phyloP scores from a whole-genome alignment of 2,329 filamentous ascomycete species.

The Colletotrichum sp. region DNA sequence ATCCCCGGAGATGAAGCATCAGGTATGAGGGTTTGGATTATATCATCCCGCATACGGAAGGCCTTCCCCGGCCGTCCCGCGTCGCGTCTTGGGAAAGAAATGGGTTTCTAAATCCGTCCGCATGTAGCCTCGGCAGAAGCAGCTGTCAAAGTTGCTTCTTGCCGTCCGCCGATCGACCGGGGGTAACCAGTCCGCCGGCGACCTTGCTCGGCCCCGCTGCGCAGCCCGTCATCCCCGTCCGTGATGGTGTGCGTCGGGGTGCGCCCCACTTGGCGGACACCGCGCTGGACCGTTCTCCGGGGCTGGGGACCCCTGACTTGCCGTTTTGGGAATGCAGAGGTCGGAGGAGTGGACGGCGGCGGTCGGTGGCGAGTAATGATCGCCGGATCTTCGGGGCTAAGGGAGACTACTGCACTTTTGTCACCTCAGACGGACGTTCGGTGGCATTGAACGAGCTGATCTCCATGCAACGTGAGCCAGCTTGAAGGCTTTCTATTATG shows the following conservation, averaged over 20 bases:
- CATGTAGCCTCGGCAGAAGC: neutral
- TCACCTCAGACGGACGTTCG: no score
- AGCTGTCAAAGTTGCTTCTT: neutral
- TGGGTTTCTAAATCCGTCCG: neutral
- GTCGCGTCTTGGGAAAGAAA: neutral
- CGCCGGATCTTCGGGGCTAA: neutral
- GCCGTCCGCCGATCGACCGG: neutral
- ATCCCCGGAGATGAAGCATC: neutral
- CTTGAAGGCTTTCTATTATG: neutral
- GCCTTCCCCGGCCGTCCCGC: neutral
- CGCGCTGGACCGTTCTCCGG: neutral
- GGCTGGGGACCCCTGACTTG: conserved; percentile 1
- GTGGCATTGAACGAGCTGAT: neutral
- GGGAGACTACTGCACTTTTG: neutral
- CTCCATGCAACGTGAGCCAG: neutral
- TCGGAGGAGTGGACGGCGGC: neutral
- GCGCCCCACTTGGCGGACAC: neutral
- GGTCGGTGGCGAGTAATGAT: neutral
- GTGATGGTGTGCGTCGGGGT: neutral
- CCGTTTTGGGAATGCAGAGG: neutral
- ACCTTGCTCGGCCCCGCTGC: neutral
- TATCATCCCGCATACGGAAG: neutral
- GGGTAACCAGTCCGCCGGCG: neutral
- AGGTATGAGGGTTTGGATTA: neutral
- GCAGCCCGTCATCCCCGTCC: neutral